Percentiles rank a stretch among this genome's conserved stretches.
phyloP scores from a whole-genome alignment of 441 rosid species.

The Gossypium gossypioides region DNA sequence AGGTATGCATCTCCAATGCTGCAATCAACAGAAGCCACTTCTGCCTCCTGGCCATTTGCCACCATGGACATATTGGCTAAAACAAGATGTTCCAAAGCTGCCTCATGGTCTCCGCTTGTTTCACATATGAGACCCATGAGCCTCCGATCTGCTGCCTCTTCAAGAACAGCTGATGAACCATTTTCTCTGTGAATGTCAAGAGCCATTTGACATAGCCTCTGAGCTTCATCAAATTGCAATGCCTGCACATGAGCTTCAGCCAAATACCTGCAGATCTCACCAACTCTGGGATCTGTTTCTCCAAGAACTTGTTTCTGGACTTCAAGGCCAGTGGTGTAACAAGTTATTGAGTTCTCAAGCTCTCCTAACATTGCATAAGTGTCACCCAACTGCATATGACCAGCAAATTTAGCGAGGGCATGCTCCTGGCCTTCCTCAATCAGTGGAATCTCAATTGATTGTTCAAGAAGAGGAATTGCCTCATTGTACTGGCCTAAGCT shows the following conservation, averaged over 20 bases:
- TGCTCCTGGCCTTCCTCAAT: slow-evolving; percentile 47
- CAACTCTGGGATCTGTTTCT: slow-evolving; percentile 1
- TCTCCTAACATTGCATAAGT: slow-evolving; percentile 55
- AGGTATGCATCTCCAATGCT: slow-evolving; percentile 59
- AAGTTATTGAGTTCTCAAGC: slow-evolving; percentile 47
- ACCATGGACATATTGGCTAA: slow-evolving; percentile 66
- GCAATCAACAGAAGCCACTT: slow-evolving; percentile 59
- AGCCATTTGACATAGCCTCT: slow-evolving; percentile 43
- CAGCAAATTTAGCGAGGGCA: slow-evolving; percentile 52
- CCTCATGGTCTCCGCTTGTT: slow-evolving; percentile 60
- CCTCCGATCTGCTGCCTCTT: slow-evolving; percentile 59
- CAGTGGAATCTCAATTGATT: slow-evolving; percentile 38
- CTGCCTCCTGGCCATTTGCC: slow-evolving; percentile 50
- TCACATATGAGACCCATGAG: slow-evolving; percentile 71
- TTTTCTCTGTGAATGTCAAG: slow-evolving; percentile 46
- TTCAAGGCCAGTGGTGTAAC: slow-evolving; percentile 44
- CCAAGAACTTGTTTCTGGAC: slow-evolving; percentile 44
- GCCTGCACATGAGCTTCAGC: slow-evolving; percentile 5
- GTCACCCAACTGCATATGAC: slow-evolving; percentile 69
- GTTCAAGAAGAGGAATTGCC: slow-evolving; percentile 50
- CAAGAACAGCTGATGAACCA: slow-evolving; percentile 38
- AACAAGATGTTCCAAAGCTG: slow-evolving; percentile 59
- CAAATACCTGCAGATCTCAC: slow-evolving; percentile 6
- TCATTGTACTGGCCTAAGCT: slow-evolving; percentile 44
- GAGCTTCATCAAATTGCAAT: slow-evolving; percentile 32